Evolutionary conservation across 2,329 filamentous ascomycete species (phyloP).

Genomic region (Beauveria medogensis): DNA sequence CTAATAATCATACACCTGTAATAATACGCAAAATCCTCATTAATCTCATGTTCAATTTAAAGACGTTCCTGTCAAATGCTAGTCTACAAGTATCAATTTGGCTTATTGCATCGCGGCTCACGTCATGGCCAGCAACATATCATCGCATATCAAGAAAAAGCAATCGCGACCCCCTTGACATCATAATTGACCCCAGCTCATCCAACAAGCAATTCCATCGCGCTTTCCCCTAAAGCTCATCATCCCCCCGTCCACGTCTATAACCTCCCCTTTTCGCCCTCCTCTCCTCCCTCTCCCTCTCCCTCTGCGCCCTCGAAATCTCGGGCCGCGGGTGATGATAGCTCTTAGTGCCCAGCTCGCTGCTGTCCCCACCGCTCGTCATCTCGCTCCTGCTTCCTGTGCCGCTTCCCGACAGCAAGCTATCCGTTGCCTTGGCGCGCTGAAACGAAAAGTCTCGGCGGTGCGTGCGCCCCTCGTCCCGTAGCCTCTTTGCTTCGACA

Average conservation of each 20-base stretch:
- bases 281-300: constrained; percentile 26
- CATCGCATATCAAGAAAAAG: no score
- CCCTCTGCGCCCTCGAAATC: constrained; percentile 28
- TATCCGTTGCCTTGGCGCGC: constrained; percentile 31
- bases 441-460: constrained; percentile 48
- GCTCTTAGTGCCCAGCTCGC: constrained; percentile 49
- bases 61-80: background rate
- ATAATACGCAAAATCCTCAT: background rate
- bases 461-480: constrained; percentile 36
- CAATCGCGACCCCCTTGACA: no score
- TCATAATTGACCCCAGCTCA: background rate
- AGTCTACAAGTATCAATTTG: constrained; percentile 6
- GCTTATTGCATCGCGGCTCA: background rate
- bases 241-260: constrained; percentile 25
- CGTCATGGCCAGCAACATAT: background rate
- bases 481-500: constrained; percentile 47
- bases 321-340: constrained; percentile 50
- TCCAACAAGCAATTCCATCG: background rate
- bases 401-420: constrained; percentile 20
- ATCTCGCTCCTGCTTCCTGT: constrained; percentile 32
- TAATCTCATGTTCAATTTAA: background rate
- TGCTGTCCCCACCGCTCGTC: constrained; percentile 21
- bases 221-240: constrained; percentile 14
- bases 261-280: constrained; percentile 28
- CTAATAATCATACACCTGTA: no score